Conservation (phyloP, 805 yeast genomes). For the Lipomyces spencermartinsiae region DNA sequence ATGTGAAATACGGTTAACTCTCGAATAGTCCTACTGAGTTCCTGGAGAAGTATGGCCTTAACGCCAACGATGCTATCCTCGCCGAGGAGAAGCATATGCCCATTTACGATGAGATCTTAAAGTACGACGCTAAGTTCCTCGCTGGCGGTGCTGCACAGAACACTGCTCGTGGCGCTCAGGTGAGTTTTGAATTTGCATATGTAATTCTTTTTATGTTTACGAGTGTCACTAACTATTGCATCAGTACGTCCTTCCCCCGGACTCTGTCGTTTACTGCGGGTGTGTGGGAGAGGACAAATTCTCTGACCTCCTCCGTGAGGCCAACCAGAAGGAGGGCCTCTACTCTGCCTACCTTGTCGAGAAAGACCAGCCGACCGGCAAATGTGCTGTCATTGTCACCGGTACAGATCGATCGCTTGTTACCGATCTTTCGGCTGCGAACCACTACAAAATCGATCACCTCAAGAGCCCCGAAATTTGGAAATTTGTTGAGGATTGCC, state of each 20-base stretch:
- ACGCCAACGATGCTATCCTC: slow-evolving; percentile 92
- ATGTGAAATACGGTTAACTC: not conserved
- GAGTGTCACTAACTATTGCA: not conserved
- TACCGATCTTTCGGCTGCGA: slow-evolving; percentile 97
- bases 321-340: slow-evolving; percentile 89
- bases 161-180: slow-evolving; percentile 97
- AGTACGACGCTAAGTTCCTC: slow-evolving; percentile 67
- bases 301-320: slow-evolving; percentile 77
- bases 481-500: slow-evolving; percentile 79
- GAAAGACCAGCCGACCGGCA: slow-evolving; percentile 79
- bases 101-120: slow-evolving; percentile 77
- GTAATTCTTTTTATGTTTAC: not conserved
- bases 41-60: slow-evolving; percentile 79
- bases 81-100: slow-evolving; percentile 84
- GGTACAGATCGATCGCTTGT: slow-evolving; percentile 90
- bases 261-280: slow-evolving; percentile 91
- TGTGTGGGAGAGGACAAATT: slow-evolving; percentile 93
- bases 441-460: slow-evolving; percentile 90
- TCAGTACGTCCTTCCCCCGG: slow-evolving; percentile 71
- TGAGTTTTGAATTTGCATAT: not conserved
- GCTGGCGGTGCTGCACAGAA: slow-evolving; percentile 99
- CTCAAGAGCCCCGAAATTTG: slow-evolving; percentile 89
- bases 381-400: slow-evolving; percentile 94
- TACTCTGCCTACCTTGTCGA: slow-evolving; percentile 81
- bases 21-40: slow-evolving; percentile 26